Percentiles rank a stretch among this genome's conserved stretches.
phyloP scores from a whole-genome alignment of 257 asterid genomes.

The Capsicum pubescens region DNA sequence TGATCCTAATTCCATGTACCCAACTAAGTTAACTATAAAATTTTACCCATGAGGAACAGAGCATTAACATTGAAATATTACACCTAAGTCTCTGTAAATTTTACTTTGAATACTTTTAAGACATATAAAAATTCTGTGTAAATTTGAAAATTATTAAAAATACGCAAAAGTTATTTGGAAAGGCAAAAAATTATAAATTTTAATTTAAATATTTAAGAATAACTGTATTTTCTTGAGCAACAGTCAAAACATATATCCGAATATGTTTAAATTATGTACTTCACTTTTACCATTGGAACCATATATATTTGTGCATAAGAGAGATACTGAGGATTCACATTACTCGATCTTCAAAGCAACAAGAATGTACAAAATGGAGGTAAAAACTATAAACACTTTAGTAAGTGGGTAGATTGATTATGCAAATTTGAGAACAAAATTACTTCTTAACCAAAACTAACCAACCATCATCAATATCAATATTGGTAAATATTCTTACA shows the following conservation, averaged over 20 bases:
- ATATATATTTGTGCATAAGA: neutral
- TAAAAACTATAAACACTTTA: neutral
- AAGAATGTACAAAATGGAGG: neutral
- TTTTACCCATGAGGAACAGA: no score
- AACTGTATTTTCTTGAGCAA: no score
- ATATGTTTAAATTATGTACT: no score
- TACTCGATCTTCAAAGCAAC: neutral
- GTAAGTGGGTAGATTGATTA: conserved; percentile 21
- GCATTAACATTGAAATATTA: no score
- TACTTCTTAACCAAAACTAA: neutral
- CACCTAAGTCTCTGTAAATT: no score
- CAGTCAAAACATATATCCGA: no score
- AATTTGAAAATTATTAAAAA: neutral
- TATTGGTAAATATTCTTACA: neutral
- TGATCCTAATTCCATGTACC: no score
- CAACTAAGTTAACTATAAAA: no score
- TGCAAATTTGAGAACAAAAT: neutral
- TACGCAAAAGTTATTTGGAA: neutral
- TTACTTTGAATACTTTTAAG: neutral
- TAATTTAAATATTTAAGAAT: no score
- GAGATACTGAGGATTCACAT: neutral
- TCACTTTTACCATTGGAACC: no score
- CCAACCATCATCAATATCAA: neutral
- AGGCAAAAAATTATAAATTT: neutral
- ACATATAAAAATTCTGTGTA: neutral